Evolutionary conservation across 768 basidiomycete species (phyloP).

Genomic region (Termitomyces sp.): DNA sequence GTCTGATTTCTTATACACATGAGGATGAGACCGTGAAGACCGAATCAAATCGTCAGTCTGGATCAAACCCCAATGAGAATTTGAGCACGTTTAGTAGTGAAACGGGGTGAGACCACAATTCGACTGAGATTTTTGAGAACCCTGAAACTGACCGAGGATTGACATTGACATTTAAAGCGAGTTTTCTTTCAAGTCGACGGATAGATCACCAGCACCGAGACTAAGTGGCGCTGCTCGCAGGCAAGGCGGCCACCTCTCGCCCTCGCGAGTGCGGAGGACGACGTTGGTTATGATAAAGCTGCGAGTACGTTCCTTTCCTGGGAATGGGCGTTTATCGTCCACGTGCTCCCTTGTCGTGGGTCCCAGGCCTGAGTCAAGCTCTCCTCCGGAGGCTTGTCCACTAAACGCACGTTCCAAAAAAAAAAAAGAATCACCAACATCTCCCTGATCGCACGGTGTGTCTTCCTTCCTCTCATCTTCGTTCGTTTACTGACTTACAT

Average conservation of each 20-base stretch:
- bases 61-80: not conserved
- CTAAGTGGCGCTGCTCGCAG: not conserved
- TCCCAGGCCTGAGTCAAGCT: conserved; percentile 14
- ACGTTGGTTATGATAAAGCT: not conserved
- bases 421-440: not conserved
- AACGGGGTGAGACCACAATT: not conserved
- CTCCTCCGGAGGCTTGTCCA: conserved; percentile 6
- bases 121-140: not conserved
- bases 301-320: not conserved
- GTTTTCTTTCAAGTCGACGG: not conserved
- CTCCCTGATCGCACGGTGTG: not conserved
- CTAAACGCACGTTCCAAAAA: conserved; percentile 14
- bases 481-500: not conserved
- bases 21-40: not conserved
- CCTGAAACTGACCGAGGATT: not conserved
- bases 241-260: too few species aligned
- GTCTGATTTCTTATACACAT: not conserved
- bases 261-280: too few species aligned
- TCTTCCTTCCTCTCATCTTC: not conserved
- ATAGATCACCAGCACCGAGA: not conserved
- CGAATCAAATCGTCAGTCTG: not conserved
- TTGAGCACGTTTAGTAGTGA: not conserved
- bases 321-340: conserved; percentile 5
- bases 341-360: conserved; percentile 19
- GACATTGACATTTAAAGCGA: not conserved